Base-by-base conservation (phyloP, 2,329 filamentous ascomycete species). In the Phaeophleospora eucalypticola region DNA sequence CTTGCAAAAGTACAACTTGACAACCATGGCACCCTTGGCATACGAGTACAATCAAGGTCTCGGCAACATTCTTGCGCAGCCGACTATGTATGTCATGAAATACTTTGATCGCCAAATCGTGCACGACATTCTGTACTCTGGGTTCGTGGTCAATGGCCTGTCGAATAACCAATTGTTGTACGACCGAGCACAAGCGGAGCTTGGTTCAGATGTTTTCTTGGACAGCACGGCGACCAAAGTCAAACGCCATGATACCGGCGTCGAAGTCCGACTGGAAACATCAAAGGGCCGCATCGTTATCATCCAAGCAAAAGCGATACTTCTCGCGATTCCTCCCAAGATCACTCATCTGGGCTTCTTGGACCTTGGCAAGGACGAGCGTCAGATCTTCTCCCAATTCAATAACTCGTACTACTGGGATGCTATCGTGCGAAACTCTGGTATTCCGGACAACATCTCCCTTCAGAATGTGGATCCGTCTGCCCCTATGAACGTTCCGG, bases 71-170 rank as follows among this genome's bases (percentile, higher is more conserved):
- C 59, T 72, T 4, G 62, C 65, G 3, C 52, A 65, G 8, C 65
- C 70, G 15, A 72, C 72, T 0, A 45, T 79, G 4, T 75, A 74
- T 52, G 64, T 75, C 10, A 65, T 77, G 51, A 71, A 75, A 49
- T 54, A 50, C 17, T 57, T 54, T 41, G 52, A 45, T n/a, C 14
- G 14, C 12, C 33, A 35, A 16, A 14, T 35, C 14, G 33, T 35
- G 12, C 17, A 14, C 14, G 33, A 35, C 17, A 35, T 35, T n/a
- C 17, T 35, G 33, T 15, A 14, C 17, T 4, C 4, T 6, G 12
- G 12, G 6, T 14, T 35, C 33, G 14, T 35, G 6, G 33, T 35
- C 33, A 35, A 35, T 16, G 33, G 4, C n/a, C 33, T 35, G 33
- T n/a, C 4, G 14, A 16, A 35, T 16, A 35, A 35, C 33, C 33